Evolutionary conservation across 192 early-diverging fungal species (phyloP), one percentile per base, ranked within the genome.

Genomic region (Backusella luteola): DNA sequence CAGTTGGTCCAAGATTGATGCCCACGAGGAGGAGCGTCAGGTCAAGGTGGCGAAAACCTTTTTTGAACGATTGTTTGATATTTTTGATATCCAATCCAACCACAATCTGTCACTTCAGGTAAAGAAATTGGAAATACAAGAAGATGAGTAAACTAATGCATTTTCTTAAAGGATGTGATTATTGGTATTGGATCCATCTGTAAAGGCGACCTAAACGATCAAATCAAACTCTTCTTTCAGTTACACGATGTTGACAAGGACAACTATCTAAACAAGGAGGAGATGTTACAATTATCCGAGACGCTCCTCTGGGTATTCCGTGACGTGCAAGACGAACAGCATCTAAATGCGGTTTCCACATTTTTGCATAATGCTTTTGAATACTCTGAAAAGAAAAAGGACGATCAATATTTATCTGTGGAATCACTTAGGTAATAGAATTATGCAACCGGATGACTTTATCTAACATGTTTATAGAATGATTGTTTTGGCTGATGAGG

Each of bases 401-500:
- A 39, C 1, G 70, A 80, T 23, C 53, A 36, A 34, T 76, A 49
- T 39, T 68, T 80, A 46, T 80, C 79, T 14, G 26, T 73, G 9
- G 79, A 34, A 49, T 80, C 79, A 29, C 29, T 80, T 14, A 42
- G 79, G 79, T 79, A 75, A 71, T 15, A 29, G 66, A 34, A 26
- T 3, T 2, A 32, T 32, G 0, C 1, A 2, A 2, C 32, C 0
- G 1, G 32, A 32, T 32, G 32, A 3, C 32, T 32, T 3, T 14
- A 44, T 44, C 4, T 44, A 14, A 44, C 4, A 12, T 44, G 4
- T 14, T 39, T 35, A 35, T 66, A 79, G 92, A 63, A 94, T 97
- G 86, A 89, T 95, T 15, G 86, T 97, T 38, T 82, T 97, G 73
- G 92, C 90, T 19, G 95, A 98, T 81, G 94, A 93, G 41, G 88